Evolutionary conservation across 768 basidiomycete species (phyloP).

Genomic region (Gloeopeniophorella convolvens): DNA sequence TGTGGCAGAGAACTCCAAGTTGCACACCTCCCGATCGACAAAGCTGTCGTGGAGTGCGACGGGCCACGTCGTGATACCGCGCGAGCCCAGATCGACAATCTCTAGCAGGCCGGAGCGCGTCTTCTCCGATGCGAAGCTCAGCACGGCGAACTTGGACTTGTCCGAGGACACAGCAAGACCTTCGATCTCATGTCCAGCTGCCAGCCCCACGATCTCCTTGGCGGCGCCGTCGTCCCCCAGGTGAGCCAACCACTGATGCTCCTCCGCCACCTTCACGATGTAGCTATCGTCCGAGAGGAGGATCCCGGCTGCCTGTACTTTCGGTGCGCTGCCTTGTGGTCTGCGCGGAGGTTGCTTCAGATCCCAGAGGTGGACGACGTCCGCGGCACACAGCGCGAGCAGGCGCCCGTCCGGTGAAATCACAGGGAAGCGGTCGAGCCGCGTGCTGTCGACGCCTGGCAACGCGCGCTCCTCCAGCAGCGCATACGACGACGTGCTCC

Average conservation of each 20-base stretch:
- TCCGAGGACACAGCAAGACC: conserved; percentile 3
- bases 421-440: conserved; percentile 8
- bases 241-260: conserved; percentile 5
- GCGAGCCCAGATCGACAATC: conserved; percentile 7
- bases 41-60: conserved; percentile 13
- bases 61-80: conserved; percentile 5
- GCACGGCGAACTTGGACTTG: not conserved
- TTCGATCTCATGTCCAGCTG: conserved; percentile 4
- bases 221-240: conserved; percentile 3
- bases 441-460: not conserved
- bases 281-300: conserved; percentile 3
- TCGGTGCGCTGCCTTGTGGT: not conserved
- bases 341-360: conserved; percentile 1
- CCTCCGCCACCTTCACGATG: conserved; percentile 2
- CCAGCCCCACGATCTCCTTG: conserved; percentile 8
- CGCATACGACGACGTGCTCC: not conserved
- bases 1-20: conserved; percentile 14
- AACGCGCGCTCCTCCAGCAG: conserved; percentile 1
- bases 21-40: conserved; percentile 6
- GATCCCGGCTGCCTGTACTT: conserved; percentile 5
- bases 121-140: conserved; percentile 10
- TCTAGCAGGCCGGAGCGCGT: conserved; percentile 4
- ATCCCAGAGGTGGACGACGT: conserved; percentile 8
- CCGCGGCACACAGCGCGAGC: conserved; percentile 7
- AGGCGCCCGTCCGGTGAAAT: conserved; percentile 9